Evolutionary conservation across 495 filamentous ascomycete species (phyloP).

Genomic region (Lasiosphaeris hirsuta): DNA sequence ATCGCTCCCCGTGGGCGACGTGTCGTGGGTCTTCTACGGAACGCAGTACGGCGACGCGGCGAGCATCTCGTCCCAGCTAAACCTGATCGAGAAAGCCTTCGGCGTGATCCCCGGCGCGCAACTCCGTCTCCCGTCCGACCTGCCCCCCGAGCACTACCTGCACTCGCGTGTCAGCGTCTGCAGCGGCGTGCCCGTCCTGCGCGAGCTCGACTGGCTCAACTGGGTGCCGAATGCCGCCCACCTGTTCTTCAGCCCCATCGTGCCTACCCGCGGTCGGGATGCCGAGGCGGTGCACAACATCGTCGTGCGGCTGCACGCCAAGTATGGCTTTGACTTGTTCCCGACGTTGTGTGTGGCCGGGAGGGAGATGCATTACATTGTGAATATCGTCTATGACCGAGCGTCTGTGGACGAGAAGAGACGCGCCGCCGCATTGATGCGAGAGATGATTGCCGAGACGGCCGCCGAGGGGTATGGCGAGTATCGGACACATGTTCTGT

Average conservation of each 20-base stretch:
- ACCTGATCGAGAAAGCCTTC: constrained; percentile 43
- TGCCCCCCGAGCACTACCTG: constrained; percentile 24
- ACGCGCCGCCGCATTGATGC: constrained; percentile 36
- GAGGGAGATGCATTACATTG: constrained; percentile 56
- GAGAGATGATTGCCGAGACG: constrained; percentile 44
- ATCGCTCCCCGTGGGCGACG: constrained; percentile 32
- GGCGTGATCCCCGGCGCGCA: constrained; percentile 36
- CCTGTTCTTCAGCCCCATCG: constrained; percentile 53
- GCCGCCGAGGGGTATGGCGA: constrained; percentile 52
- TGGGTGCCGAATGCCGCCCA: constrained; percentile 54
- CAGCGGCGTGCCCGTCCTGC: constrained; percentile 42
- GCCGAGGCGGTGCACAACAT: constrained; percentile 44
- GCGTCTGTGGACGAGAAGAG: constrained; percentile 34
- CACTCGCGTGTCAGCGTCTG: constrained; percentile 27
- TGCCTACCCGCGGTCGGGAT: constrained; percentile 45
- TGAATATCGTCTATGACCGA: constrained; percentile 54
- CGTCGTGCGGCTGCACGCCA: constrained; percentile 30
- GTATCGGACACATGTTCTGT: constrained; percentile 52
- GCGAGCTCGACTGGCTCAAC: constrained; percentile 52
- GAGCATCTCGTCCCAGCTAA: constrained; percentile 38
- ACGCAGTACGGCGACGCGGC: constrained; percentile 47
- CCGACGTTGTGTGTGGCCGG: constrained; percentile 47
- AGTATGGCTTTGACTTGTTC: constrained; percentile 49
- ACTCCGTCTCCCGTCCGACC: constrained; percentile 41
- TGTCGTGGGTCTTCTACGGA: constrained; percentile 53